Evolutionary conservation across 2,329 filamentous ascomycete species (phyloP), one percentile per base, ranked within the genome.

Genomic region (Fusarium sacchari): DNA sequence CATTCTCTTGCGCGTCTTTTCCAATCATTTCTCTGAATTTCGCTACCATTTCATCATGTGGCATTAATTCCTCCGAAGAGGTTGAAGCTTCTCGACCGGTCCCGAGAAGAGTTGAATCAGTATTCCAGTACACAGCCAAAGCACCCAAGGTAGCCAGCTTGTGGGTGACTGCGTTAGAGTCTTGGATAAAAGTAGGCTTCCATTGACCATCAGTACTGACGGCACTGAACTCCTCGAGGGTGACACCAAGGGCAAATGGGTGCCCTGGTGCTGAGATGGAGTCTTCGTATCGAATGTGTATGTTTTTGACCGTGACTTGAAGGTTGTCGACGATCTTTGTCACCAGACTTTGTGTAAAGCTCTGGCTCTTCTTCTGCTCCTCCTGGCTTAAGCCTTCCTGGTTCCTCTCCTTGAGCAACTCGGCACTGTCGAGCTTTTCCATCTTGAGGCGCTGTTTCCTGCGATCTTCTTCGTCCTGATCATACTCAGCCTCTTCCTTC

Each of bases 291-390:
- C 96, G 94, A 73, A 99, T 90, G 82, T 99, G 96, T 68, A 99
- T 97, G 81, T 98, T 99, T 87, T 97, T 98, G 82, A 99, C 92
- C 30, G 93, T 96, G 77, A 99, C 94, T 82, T 99, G 96, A 44
- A 99, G 87, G 79, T 99, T 99, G 87, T 99, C 96, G 80, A 98
- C 94, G 79, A 99, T 97, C 77, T 97, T 97, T 42, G 96, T 97
- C 53, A 96, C 92, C 76, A 99, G 84, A 81, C 95, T 98, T 77
- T 97, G 92, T 8, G 95, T 98, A 80, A 99, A 99, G 82, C 94
- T 98, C 86, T 99, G 96, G 81, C 94, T 98, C 84, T 97, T 97
- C 83, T 97, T 93, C 82, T 98, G 94, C 81, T 99, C 96, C 81
- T 99, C 96, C 74, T 92, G 91, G 79, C 93, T 97, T 87, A 98